phyloP scores from a whole-genome alignment of 139 green algal genomes.

The Chlamydomonas incerta region DNA sequence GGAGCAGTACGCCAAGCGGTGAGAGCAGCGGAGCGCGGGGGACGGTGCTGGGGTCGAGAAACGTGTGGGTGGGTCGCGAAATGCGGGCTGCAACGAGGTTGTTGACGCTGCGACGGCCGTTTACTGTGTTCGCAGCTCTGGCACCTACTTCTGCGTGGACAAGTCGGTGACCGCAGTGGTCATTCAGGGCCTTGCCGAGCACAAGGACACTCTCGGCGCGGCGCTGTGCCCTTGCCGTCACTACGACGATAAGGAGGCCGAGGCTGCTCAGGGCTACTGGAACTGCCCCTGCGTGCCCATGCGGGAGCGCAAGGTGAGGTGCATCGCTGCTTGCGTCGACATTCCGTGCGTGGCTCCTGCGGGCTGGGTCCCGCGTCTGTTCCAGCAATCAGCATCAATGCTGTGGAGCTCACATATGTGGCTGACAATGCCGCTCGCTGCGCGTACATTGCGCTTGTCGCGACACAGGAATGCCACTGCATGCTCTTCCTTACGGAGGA shows the following conservation, averaged over 20 bases:
- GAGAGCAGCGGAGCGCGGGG: background rate
- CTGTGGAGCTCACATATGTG: too few relatives aligned
- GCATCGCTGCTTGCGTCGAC: too few relatives aligned
- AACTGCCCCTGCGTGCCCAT: constrained; percentile 99
- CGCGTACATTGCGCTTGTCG: too few relatives aligned
- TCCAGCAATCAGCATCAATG: too few relatives aligned
- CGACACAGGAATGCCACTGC: constrained; percentile 99
- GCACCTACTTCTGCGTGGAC: constrained; percentile 98
- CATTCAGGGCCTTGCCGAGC: constrained; percentile 97
- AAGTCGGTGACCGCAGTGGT: constrained; percentile 98
- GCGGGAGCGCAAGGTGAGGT: constrained; percentile 91
- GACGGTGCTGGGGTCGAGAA: too few relatives aligned
- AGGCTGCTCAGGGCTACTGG: constrained; percentile 97
- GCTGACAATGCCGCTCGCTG: too few relatives aligned
- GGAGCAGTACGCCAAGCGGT: constrained; percentile 97
- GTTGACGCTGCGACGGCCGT: too few relatives aligned
- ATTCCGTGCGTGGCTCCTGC: too few relatives aligned
- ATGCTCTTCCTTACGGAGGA: constrained; percentile 99
- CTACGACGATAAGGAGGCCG: constrained; percentile 98
- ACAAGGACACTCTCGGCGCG: constrained; percentile 96
- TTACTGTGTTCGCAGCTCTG: constrained; percentile 67
- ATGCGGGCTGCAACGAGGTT: too few relatives aligned
- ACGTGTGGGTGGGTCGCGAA: background rate
- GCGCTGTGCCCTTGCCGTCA: constrained; percentile 98
- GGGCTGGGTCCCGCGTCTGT: too few relatives aligned